phyloP scores from a whole-genome alignment of 2,329 filamentous ascomycete species.

The Botryosphaeria dothidea region DNA sequence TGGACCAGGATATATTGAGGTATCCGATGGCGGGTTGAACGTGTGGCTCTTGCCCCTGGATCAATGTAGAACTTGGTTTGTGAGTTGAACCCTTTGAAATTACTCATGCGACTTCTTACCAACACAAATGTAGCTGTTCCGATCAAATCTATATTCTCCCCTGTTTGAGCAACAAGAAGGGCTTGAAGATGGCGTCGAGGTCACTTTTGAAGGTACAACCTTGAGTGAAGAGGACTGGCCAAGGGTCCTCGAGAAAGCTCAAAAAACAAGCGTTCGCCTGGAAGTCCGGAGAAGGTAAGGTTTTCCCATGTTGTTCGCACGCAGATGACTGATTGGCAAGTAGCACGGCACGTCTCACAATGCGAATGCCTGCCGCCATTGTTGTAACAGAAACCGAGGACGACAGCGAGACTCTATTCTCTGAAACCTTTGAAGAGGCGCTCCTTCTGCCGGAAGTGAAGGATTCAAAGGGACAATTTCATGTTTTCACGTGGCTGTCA shows the following conservation, averaged over 20 bases:
- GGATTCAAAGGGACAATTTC: background rate
- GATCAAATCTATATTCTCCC: background rate
- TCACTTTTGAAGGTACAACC: background rate
- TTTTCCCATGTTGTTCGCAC: too few relatives aligned
- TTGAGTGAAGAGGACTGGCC: background rate
- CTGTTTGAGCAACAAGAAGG: background rate
- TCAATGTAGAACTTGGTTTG: constrained; percentile 2
- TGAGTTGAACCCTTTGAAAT: background rate
- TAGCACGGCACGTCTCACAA: background rate
- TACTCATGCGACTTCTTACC: too few relatives aligned
- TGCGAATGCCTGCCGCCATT: background rate
- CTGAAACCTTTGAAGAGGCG: background rate
- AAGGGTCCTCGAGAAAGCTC: background rate
- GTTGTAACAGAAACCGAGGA: background rate
- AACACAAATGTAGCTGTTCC: too few relatives aligned
- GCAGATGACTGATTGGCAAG: background rate
- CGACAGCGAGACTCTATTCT: background rate
- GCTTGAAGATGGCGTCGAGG: background rate
- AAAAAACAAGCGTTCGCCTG: background rate
- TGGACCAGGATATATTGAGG: background rate
- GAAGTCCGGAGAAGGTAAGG: background rate
- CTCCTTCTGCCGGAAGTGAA: background rate
- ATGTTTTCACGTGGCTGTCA: background rate
- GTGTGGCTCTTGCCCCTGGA: background rate
- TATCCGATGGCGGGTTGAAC: background rate